Percentiles rank a stretch among this genome's conserved stretches.
These are phyloP conservation scores for Pseudocercospora cruenta DNA, from an alignment of 2,329 filamentous ascomycete genomes.

Conservation along the genomic window DNA sequence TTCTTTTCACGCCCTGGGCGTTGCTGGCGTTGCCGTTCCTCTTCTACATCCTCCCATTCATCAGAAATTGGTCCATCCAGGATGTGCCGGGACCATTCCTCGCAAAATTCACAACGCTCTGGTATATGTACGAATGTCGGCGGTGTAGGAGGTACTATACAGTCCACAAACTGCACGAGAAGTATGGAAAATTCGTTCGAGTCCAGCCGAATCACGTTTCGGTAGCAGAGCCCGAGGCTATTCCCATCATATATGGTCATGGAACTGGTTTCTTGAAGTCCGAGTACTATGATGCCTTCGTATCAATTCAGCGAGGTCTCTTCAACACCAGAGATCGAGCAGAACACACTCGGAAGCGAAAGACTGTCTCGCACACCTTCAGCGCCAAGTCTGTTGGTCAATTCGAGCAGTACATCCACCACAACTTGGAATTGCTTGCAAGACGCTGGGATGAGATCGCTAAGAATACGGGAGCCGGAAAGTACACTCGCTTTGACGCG, in stretches of 20 bases:
- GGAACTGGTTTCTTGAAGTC: conserved; percentile 56
- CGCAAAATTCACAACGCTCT: conserved; percentile 74
- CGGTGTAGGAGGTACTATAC: conserved; percentile 60
- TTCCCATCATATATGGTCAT: conserved; percentile 73
- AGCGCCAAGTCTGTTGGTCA: conserved; percentile 77
- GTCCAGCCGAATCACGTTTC: conserved; percentile 85
- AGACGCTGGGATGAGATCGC: conserved; percentile 71
- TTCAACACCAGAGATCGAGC: conserved; percentile 85
- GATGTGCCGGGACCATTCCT: conserved; percentile 66
- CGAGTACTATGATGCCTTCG: conserved; percentile 89
- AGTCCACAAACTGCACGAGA: conserved; percentile 75
- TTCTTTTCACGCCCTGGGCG: conserved; percentile 50
- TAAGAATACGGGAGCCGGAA: conserved; percentile 55
- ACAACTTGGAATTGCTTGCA: conserved; percentile 75
- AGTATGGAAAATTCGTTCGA: conserved; percentile 76
- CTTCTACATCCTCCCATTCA: conserved; percentile 64
- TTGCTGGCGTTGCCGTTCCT: conserved; percentile 55
- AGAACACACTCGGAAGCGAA: conserved; percentile 86
- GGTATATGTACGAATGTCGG: conserved; percentile 70
- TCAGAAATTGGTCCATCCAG: conserved; percentile 59
- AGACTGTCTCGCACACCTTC: conserved; percentile 86
- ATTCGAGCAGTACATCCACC: conserved; percentile 79
- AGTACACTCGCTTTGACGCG: conserved; percentile 57
- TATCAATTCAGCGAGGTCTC: conserved; percentile 80
- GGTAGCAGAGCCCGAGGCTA: conserved; percentile 77